Evolutionary conservation across 139 green algal species (phyloP).

Genomic region (Picochlorum sp.): DNA sequence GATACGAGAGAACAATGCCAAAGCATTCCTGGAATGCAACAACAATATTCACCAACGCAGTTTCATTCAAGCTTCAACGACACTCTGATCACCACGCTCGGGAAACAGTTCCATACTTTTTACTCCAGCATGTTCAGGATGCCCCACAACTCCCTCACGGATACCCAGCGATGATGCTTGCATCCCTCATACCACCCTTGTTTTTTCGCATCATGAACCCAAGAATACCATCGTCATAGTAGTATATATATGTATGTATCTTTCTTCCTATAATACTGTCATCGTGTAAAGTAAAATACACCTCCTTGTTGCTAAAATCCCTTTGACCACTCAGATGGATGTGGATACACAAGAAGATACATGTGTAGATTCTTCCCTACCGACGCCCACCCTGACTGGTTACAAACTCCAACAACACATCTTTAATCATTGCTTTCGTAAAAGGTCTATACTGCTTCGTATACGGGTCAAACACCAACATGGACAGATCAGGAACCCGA

Average conservation of each 20-base stretch:
- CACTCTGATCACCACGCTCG: slow-evolving; percentile 56
- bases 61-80: slow-evolving; percentile 42
- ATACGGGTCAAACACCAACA: slow-evolving; percentile 29
- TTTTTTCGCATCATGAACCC: slow-evolving; percentile 51
- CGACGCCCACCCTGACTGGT: neutral
- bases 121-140: slow-evolving; percentile 29
- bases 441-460: slow-evolving; percentile 30
- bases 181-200: slow-evolving; percentile 26
- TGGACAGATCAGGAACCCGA: slow-evolving; percentile 27
- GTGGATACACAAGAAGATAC: too few relatives aligned
- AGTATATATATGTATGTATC: too few relatives aligned
- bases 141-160: slow-evolving; percentile 46
- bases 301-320: too few relatives aligned
- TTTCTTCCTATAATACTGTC: too few relatives aligned
- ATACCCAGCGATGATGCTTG: slow-evolving; percentile 20
- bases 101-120: slow-evolving; percentile 35
- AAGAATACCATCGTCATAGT: slow-evolving; percentile 5
- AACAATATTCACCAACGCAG: slow-evolving; percentile 30
- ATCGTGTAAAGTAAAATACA: too few relatives aligned
- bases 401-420: slow-evolving; percentile 24
- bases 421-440: slow-evolving; percentile 52
- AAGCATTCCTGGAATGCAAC: slow-evolving; percentile 55
- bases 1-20: slow-evolving; percentile 33
- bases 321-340: too few relatives aligned
- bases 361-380: neutral